These are phyloP conservation scores for Eucalyptus polyanthemos DNA, from an alignment of 345 rosid species.

Conservation along the genomic window DNA sequence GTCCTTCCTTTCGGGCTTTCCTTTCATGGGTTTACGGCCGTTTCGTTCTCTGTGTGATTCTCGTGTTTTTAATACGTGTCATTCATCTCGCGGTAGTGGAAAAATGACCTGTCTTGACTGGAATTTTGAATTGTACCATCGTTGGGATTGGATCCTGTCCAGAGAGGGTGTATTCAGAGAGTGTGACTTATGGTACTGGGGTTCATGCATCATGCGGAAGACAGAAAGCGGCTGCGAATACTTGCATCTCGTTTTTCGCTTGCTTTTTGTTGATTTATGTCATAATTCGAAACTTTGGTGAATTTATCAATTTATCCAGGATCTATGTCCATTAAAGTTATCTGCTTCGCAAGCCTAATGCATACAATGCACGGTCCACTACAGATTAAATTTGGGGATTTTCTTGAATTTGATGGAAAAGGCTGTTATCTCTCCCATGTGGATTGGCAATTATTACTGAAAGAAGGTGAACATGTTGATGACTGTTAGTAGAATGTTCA, in stretches of 20 bases:
- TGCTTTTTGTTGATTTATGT: neutral
- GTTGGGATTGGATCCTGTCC: neutral
- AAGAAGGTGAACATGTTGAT: neutral
- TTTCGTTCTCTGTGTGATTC: neutral
- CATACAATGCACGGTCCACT: neutral
- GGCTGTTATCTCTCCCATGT: neutral
- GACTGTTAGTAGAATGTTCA: neutral
- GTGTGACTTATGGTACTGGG: neutral
- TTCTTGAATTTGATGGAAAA: neutral
- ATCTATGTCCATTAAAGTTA: neutral
- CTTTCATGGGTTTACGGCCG: neutral
- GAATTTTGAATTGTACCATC: neutral
- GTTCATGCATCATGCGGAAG: neutral
- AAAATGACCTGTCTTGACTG: neutral
- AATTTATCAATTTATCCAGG: neutral
- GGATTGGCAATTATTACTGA: neutral
- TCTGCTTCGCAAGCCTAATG: neutral
- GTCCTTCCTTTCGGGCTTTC: neutral
- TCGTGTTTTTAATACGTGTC: neutral
- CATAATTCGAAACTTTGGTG: neutral
- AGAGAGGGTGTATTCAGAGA: neutral
- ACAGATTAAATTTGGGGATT: neutral
- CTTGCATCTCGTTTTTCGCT: neutral
- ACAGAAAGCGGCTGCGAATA: neutral
- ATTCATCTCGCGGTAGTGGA: neutral